These are phyloP conservation scores for Macrolepiota dolichaula DNA, from an alignment of 768 basidiomycete genomes.

Conservation along the genomic window DNA sequence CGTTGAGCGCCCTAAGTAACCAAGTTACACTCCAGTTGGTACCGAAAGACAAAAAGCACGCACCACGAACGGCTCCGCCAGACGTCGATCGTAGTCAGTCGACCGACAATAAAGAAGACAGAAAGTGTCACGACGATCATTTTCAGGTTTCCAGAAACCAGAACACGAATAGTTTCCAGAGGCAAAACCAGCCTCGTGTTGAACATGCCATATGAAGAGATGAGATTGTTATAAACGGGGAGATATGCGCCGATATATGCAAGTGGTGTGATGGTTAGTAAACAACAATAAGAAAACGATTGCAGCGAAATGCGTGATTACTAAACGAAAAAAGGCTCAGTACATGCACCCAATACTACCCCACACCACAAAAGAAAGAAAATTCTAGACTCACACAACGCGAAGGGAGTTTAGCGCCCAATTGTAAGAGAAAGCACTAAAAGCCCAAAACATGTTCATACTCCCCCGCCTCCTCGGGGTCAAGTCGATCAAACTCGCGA, in stretches of 20 bases:
- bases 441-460: slow-evolving; percentile 8
- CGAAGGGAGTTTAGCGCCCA: not conserved
- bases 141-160: no score
- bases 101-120: not conserved
- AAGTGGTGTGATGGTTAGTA: not conserved
- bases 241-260: not conserved
- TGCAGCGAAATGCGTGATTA: not conserved
- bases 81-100: not conserved
- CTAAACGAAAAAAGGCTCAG: not conserved
- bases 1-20: not conserved
- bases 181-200: not conserved
- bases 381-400: not conserved
- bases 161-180: not conserved
- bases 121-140: not conserved
- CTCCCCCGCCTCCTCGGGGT: slow-evolving; percentile 10
- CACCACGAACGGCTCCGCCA: not conserved
- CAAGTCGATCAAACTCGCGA: slow-evolving; percentile 5
- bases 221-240: not conserved
- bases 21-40: not conserved
- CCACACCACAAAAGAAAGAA: not conserved
- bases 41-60: not conserved
- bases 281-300: not conserved
- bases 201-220: not conserved
- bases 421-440: not conserved
- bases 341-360: not conserved